Conservation (phyloP, 1,139 yeast species). For the Geotrichum klebahnii region DNA sequence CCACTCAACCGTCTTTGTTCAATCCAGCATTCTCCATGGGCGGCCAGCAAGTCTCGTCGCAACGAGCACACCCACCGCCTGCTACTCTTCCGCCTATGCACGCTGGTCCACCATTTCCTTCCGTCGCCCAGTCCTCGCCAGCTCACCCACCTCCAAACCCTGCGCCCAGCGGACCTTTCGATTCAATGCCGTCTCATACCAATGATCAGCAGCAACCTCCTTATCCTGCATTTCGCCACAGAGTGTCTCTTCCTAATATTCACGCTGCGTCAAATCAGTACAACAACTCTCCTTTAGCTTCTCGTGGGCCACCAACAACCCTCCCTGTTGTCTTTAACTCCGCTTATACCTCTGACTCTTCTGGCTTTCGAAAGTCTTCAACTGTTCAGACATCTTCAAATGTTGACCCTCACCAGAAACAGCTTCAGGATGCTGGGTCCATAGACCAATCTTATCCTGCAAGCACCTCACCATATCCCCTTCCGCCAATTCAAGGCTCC, state of each 20-base stretch:
- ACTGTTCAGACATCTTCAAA: constrained; percentile 25
- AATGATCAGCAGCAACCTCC: not conserved
- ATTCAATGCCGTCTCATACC: not conserved
- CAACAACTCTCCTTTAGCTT: constrained; percentile 12
- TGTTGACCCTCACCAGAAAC: constrained; percentile 30
- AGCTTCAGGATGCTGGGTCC: constrained; percentile 8
- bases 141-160: constrained; percentile 1
- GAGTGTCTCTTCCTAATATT: constrained; percentile 34
- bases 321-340: constrained; percentile 31
- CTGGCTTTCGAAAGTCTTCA: constrained; percentile 33
- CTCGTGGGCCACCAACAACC: constrained; percentile 17
- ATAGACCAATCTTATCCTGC: constrained; percentile 12
- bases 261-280: constrained; percentile 25
- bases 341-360: constrained; percentile 34
- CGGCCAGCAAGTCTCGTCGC: not conserved
- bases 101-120: constrained; percentile 14
- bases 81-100: constrained; percentile 4
- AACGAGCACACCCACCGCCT: too few relatives aligned
- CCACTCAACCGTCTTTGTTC: constrained; percentile 2
- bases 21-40: constrained; percentile 9
- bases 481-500: constrained; percentile 16
- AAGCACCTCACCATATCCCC: too few relatives aligned
- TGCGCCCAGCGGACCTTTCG: not conserved
- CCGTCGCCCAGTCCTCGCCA: constrained; percentile 9
- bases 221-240: constrained; percentile 27